Conservation (phyloP, 345 rosid species). For the Adansonia digitata region DNA sequence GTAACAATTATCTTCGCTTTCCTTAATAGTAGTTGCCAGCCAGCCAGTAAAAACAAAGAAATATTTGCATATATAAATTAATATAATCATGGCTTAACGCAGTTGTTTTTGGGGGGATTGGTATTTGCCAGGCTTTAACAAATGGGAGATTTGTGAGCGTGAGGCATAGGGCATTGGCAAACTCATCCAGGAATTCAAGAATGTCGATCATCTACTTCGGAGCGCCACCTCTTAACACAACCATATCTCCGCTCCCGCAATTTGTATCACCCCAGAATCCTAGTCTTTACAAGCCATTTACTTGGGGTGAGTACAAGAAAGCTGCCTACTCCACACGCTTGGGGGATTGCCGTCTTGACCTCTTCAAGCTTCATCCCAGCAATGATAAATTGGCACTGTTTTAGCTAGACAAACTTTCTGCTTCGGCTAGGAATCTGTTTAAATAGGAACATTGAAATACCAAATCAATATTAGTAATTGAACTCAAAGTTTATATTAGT, state of each 20-base stretch:
- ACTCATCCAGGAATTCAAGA: slow-evolving; percentile 43
- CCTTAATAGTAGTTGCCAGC: neutral
- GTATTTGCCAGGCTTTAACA: slow-evolving; percentile 51
- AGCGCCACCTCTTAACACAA: slow-evolving; percentile 63
- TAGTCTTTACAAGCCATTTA: slow-evolving; percentile 48
- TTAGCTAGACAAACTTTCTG: neutral
- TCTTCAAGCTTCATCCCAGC: slow-evolving; percentile 33
- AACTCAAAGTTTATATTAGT: too few species aligned
- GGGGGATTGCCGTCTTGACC: slow-evolving; percentile 45
- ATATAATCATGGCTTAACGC: neutral
- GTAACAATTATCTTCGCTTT: neutral
- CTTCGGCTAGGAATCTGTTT: neutral
- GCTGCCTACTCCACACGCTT: slow-evolving; percentile 49
- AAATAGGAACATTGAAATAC: neutral
- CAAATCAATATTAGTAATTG: neutral
- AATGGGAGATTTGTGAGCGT: slow-evolving; percentile 84
- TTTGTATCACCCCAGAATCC: slow-evolving; percentile 54
- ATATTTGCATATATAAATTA: too few species aligned
- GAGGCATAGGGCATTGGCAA: slow-evolving; percentile 70
- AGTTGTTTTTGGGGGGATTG: neutral
- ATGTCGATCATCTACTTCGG: slow-evolving; percentile 85
- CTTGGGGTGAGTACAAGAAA: slow-evolving; percentile 81
- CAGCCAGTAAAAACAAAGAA: neutral
- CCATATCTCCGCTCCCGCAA: slow-evolving; percentile 52
- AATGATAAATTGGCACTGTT: neutral